A percentile compares a stretch with the other conserved stretches of the same genome.
These are phyloP conservation scores for Carex arenaria DNA, from an alignment of 202 grass and related monocot species.

Conservation along the genomic window DNA sequence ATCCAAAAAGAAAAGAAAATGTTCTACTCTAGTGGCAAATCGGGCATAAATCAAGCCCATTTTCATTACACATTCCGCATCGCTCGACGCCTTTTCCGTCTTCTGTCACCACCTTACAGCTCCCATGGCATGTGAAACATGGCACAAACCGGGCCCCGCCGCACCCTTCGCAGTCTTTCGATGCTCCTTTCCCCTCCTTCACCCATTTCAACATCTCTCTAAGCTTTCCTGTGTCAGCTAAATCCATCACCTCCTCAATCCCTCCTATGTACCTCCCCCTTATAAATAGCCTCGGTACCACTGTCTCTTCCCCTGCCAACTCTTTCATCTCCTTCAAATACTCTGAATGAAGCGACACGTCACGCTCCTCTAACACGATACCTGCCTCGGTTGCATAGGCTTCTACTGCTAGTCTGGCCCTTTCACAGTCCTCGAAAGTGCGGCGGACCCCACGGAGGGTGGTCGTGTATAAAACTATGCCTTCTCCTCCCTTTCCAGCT, in stretches of 20 bases:
- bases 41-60: slow-evolving; percentile 77
- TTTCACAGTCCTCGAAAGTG: slow-evolving; percentile 96
- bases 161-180: slow-evolving; percentile 73
- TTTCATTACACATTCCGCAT: slow-evolving; percentile 84
- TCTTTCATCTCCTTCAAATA: slow-evolving; percentile 84
- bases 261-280: slow-evolving; percentile 83
- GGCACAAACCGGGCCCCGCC: slow-evolving; percentile 76
- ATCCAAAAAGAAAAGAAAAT: background rate
- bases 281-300: slow-evolving; percentile 67
- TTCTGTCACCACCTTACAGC: slow-evolving; percentile 57
- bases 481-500: slow-evolving; percentile 46
- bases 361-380: slow-evolving; percentile 53
- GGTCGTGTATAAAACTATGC: slow-evolving; percentile 89
- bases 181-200: slow-evolving; percentile 29
- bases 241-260: slow-evolving; percentile 39
- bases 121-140: slow-evolving; percentile 76
- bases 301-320: slow-evolving; percentile 35
- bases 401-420: slow-evolving; percentile 49
- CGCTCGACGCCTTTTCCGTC: slow-evolving; percentile 40
- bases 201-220: slow-evolving; percentile 76
- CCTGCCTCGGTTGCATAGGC: slow-evolving; percentile 40
- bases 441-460: slow-evolving; percentile 77
- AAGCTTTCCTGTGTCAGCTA: slow-evolving; percentile 60
- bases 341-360: slow-evolving; percentile 75
- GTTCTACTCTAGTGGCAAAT: slow-evolving; percentile 53